Conservation (phyloP, 371 early-diverging fungal species). For the Mortierella sp. region DNA sequence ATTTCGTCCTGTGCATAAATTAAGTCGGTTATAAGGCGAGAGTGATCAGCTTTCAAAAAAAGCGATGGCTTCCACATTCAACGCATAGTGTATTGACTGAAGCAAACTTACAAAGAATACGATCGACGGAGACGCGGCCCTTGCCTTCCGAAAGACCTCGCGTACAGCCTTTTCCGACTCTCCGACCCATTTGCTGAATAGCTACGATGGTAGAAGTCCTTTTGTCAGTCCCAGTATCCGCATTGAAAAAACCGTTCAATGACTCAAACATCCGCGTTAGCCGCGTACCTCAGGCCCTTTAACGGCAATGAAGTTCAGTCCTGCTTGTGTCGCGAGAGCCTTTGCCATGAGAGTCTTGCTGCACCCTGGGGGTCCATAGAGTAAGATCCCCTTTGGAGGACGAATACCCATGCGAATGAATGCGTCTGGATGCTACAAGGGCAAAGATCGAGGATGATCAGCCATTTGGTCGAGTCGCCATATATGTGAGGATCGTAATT, state of each 20-base stretch:
- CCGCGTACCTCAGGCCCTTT: conserved; percentile 92
- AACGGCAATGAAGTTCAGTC: conserved; percentile 97
- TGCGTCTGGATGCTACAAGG: conserved; percentile 81
- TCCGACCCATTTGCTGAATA: conserved; percentile 98
- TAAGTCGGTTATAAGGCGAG: too few species aligned
- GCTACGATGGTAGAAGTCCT: conserved; percentile 55
- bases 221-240: too few species aligned
- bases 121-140: conserved; percentile 95
- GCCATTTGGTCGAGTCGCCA: not conserved
- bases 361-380: conserved; percentile 99
- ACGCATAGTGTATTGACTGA: too few species aligned
- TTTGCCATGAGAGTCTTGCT: conserved; percentile 98
- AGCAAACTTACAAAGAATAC: conserved; percentile 90
- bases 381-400: conserved; percentile 95
- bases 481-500: not conserved
- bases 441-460: not conserved
- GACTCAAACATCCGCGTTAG: too few species aligned
- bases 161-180: conserved; percentile 97
- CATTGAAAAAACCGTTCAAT: too few species aligned
- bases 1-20: conserved; percentile 97
- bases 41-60: too few species aligned
- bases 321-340: conserved; percentile 96
- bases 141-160: conserved; percentile 94
- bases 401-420: conserved; percentile 89
- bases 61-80: too few species aligned